These are phyloP conservation scores for Pythium rishiriense DNA, from an alignment of 352 stramenopile species.

Conservation along the genomic window DNA sequence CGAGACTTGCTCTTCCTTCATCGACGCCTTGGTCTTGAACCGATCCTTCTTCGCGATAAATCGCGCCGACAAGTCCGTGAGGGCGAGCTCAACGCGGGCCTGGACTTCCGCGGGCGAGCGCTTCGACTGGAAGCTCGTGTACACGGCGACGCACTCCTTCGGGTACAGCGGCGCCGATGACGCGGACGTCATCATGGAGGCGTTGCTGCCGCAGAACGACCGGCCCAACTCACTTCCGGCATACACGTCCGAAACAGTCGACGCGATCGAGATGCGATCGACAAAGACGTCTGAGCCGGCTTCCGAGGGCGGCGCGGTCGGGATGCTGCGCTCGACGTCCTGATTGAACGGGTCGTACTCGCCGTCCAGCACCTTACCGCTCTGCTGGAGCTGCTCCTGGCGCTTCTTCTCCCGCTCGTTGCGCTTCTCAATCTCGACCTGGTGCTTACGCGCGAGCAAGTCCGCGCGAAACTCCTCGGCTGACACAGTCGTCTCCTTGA, in stretches of 20 bases:
- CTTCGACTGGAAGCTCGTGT: constrained; percentile 76
- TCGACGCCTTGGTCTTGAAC: constrained; percentile 76
- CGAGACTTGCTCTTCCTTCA: constrained; percentile 55
- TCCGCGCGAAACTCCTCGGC: constrained; percentile 49
- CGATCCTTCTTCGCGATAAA: constrained; percentile 58
- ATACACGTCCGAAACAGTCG: constrained; percentile 26
- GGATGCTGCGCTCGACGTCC: constrained; percentile 45
- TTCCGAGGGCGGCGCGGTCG: constrained; percentile 32
- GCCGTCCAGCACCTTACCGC: constrained; percentile 39
- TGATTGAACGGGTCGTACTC: constrained; percentile 69
- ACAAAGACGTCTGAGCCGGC: constrained; percentile 31
- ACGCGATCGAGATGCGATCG: constrained; percentile 28
- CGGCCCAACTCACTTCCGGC: background rate
- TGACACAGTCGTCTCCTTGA: constrained; percentile 46
- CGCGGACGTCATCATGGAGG: background rate
- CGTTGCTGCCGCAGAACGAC: constrained; percentile 12
- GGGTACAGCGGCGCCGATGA: constrained; percentile 51
- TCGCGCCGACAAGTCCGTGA: constrained; percentile 47
- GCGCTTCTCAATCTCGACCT: constrained; percentile 70
- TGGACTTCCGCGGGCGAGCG: constrained; percentile 48
- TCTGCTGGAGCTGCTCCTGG: constrained; percentile 42
- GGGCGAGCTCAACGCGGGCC: constrained; percentile 49
- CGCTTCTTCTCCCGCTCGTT: constrained; percentile 64
- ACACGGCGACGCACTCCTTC: constrained; percentile 57
- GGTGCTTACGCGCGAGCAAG: constrained; percentile 57